These are phyloP conservation scores for Torrubiellomyces zombiae DNA, from an alignment of 2,329 filamentous ascomycete genomes.

Conservation along the genomic window DNA sequence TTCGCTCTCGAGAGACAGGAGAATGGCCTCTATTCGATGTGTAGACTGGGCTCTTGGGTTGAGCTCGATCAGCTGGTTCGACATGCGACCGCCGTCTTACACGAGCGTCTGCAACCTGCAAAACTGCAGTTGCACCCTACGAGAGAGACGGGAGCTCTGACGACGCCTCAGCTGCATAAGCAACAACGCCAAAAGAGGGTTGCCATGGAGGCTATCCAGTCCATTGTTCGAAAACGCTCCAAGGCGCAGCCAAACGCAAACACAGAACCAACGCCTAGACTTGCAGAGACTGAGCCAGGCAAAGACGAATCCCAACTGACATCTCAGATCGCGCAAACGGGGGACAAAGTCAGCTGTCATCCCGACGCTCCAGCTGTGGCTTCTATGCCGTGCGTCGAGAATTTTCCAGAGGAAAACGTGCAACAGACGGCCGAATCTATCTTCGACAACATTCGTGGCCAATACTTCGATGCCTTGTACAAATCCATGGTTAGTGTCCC, in stretches of 20 bases:
- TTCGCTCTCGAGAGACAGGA: slow-evolving; percentile 52
- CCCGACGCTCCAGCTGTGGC: background rate
- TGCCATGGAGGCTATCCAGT: slow-evolving; percentile 48
- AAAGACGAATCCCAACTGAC: slow-evolving; percentile 9
- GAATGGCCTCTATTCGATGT: slow-evolving; percentile 46
- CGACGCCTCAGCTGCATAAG: slow-evolving; percentile 28
- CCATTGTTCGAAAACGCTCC: slow-evolving; percentile 35
- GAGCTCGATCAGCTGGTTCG: slow-evolving; percentile 36
- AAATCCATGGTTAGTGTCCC: slow-evolving; percentile 38
- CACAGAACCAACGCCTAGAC: no score
- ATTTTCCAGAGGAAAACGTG: slow-evolving; percentile 3
- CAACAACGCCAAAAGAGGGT: slow-evolving; percentile 37
- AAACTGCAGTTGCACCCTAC: no score
- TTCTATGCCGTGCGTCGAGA: slow-evolving; percentile 1
- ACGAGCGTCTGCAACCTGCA: slow-evolving; percentile 12
- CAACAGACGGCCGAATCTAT: slow-evolving; percentile 33
- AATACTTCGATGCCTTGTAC: slow-evolving; percentile 45
- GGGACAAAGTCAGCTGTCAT: no score
- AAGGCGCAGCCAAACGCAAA: no score
- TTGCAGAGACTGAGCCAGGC: slow-evolving; percentile 22
- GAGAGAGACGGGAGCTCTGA: slow-evolving; percentile 12
- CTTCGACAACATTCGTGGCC: slow-evolving; percentile 38
- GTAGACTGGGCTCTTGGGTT: slow-evolving; percentile 51
- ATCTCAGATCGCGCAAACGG: slow-evolving; percentile 7
- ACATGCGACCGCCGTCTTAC: slow-evolving; percentile 25